phyloP scores from a whole-genome alignment of 2,329 filamentous ascomycete species.

The Cadophora luteo-olivacea region DNA sequence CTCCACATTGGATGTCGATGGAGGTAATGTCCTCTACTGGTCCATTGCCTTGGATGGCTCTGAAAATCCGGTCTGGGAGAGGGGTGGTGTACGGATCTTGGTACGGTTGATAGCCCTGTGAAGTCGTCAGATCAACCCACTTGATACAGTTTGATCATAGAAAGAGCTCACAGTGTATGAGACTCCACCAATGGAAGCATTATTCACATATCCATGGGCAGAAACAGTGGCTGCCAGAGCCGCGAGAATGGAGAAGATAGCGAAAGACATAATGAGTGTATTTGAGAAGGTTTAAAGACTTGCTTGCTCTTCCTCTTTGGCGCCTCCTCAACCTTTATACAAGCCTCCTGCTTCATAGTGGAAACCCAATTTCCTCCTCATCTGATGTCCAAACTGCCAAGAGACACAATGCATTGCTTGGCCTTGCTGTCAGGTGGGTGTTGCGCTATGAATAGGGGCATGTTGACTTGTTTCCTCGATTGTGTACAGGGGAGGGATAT shows the following conservation, averaged over 20 bases:
- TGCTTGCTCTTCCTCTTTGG: neutral
- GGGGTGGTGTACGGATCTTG: constrained; percentile 51
- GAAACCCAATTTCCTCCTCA: constrained; percentile 11
- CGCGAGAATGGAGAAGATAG: constrained; percentile 25
- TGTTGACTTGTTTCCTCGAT: constrained; percentile 4
- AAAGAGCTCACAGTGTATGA: constrained; percentile 37
- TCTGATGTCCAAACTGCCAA: constrained; percentile 16
- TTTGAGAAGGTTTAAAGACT: constrained; percentile 5
- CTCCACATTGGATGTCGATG: constrained; percentile 63
- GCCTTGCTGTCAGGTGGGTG: neutral
- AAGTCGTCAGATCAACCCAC: constrained; percentile 20
- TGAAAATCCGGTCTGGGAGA: constrained; percentile 59
- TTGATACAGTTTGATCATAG: neutral
- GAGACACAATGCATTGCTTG: neutral
- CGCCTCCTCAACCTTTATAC: constrained; percentile 6
- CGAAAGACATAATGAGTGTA: constrained; percentile 20
- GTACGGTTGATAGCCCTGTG: constrained; percentile 45
- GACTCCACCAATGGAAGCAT: constrained; percentile 37
- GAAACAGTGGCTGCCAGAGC: constrained; percentile 27
- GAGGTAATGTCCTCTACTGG: constrained; percentile 60
- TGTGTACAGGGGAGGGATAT: neutral
- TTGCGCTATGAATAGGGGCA: neutral
- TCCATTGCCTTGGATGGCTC: constrained; percentile 63
- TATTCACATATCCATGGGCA: constrained; percentile 37
- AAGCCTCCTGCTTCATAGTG: neutral